Percentiles rank a stretch among this genome's conserved stretches.
phyloP scores from a whole-genome alignment of 176 grass and related monocot species.

The Raddia distichophylla region DNA sequence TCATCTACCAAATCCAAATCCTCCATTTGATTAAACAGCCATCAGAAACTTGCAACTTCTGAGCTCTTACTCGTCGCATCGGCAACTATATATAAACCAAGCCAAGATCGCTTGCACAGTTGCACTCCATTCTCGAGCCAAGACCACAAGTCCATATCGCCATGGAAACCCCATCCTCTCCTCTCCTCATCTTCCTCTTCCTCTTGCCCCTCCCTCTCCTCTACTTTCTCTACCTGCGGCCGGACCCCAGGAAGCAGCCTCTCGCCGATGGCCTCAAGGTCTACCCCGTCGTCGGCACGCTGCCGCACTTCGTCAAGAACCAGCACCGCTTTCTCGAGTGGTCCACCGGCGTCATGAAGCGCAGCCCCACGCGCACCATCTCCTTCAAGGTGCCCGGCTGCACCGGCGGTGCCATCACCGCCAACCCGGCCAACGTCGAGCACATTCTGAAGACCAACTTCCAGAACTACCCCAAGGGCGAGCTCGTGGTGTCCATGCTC shows the following conservation, averaged over 20 bases:
- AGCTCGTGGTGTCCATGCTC: slow-evolving; percentile 37
- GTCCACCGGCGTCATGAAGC: slow-evolving; percentile 39
- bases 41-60: background rate
- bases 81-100: too few species aligned
- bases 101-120: background rate
- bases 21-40: background rate
- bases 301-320: slow-evolving; percentile 58
- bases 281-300: slow-evolving; percentile 57
- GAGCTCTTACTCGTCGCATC: background rate
- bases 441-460: slow-evolving; percentile 60
- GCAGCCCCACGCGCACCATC: slow-evolving; percentile 58
- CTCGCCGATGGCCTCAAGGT: slow-evolving; percentile 34
- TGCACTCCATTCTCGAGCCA: background rate
- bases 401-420: slow-evolving; percentile 48
- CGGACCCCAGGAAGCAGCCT: slow-evolving; percentile 31
- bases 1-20: background rate
- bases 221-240: slow-evolving; percentile 20
- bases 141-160: background rate
- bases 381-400: slow-evolving; percentile 52
- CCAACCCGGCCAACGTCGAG: slow-evolving; percentile 62
- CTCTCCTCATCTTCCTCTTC: slow-evolving; percentile 4
- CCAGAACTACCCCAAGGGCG: slow-evolving; percentile 64
- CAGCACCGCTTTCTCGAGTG: slow-evolving; percentile 56
- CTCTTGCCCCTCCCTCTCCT: slow-evolving; percentile 27
- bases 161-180: slow-evolving; percentile 43